Conservation (phyloP, 2,329 filamentous ascomycete species). For the Apiospora marii region DNA sequence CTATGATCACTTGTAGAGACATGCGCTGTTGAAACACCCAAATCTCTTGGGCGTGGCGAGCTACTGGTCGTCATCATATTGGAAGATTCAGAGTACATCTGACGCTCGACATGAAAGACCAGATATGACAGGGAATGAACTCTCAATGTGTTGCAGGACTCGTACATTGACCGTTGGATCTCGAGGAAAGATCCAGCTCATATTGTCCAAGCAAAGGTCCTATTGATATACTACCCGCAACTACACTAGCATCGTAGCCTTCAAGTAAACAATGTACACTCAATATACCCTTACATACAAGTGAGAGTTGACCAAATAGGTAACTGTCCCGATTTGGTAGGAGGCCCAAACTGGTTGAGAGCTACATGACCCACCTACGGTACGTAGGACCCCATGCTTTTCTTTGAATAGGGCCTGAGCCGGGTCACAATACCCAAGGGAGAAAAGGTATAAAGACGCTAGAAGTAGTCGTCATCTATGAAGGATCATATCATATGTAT, state of each 20-base stretch:
- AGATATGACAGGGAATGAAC: background rate
- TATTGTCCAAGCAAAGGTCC: background rate
- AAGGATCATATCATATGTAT: background rate
- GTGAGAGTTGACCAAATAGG: background rate
- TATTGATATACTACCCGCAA: too few relatives aligned
- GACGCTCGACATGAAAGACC: too few relatives aligned
- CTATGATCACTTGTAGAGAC: background rate
- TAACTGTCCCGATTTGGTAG: background rate
- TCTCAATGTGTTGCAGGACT: too few relatives aligned
- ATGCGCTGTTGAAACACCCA: background rate
- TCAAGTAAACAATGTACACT: background rate
- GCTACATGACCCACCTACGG: background rate
- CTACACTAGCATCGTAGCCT: background rate
- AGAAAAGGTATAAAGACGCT: too few relatives aligned
- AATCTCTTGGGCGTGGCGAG: background rate
- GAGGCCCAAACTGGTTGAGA: background rate
- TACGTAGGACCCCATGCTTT: background rate
- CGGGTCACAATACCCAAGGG: background rate
- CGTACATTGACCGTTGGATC: background rate
- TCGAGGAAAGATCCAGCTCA: background rate
- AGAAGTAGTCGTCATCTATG: background rate
- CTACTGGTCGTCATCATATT: background rate
- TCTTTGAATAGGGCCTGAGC: background rate
- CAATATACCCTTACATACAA: background rate
- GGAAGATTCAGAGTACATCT: background rate